Conservation (phyloP, 2,329 filamentous ascomycete genomes). For the Penicillium verrucosum region DNA sequence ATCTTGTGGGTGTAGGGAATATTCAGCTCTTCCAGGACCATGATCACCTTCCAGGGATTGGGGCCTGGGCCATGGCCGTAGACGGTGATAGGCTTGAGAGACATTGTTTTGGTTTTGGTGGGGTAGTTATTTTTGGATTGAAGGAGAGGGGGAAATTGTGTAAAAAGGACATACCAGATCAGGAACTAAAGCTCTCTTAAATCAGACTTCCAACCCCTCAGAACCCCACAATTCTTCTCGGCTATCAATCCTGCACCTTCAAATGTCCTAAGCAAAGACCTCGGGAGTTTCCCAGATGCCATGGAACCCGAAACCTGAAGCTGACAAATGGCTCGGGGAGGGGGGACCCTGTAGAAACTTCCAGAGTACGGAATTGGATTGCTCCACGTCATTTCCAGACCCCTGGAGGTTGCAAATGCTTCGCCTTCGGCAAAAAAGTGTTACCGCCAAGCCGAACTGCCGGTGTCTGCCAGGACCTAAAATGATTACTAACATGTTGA, state of each 20-base stretch:
- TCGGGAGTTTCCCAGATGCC: not conserved
- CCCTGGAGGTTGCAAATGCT: too few relatives aligned
- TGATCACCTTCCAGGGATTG: conserved; percentile 35
- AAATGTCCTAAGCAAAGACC: not conserved
- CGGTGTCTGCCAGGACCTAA: not conserved
- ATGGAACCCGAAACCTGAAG: not conserved
- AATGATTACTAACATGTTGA: not conserved
- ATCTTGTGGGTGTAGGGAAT: conserved; percentile 28
- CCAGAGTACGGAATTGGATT: not conserved
- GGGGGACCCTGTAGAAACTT: not conserved
- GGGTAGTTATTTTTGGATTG: not conserved
- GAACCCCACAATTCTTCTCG: not conserved
- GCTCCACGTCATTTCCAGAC: not conserved
- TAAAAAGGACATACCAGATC: not conserved
- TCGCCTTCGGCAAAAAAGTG: not conserved
- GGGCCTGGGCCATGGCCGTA: conserved; percentile 26
- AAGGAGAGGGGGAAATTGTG: not conserved
- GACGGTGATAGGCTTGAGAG: conserved; percentile 21
- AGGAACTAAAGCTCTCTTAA: not conserved
- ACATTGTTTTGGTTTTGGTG: conserved; percentile 11
- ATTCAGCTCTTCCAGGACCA: conserved; percentile 33
- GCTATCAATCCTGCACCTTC: not conserved
- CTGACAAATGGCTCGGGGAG: not conserved
- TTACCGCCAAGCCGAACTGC: not conserved
- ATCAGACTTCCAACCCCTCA: not conserved